Evolutionary conservation across 331 rosid species (phyloP), one percentile per base, ranked within the genome.

Genomic region (Acacia concinna): DNA sequence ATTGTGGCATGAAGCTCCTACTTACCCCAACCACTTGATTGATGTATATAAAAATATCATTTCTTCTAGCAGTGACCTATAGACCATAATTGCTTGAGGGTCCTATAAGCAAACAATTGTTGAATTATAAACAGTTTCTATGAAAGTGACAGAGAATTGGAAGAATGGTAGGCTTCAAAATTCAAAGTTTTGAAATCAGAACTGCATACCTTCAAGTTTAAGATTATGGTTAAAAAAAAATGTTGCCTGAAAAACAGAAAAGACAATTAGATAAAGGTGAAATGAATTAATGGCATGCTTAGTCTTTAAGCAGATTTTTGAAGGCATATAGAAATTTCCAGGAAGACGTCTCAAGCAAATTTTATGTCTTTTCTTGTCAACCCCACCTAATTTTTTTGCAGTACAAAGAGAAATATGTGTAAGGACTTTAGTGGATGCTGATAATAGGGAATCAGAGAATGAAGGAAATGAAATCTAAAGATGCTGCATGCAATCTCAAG

Each of bases 271-370:
- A 75, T 38, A 62, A 76, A 79, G 71, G 47, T 49, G 75, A 40
- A 41, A 25, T 78, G 63, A 74, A 34, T 17, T 70, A 82, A 76
- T 44, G 83, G 40, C 71, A 77, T 43, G 25, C 38, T 81, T 13
- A 74, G 40, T 32, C 20, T 30, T 57, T 60, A 81, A 74, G 5
- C 32, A 74, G 62, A 44, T 62, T 54, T 54, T 21, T 51, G 63
- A 76, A 81, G 43, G 52, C 5, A 57, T 28, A 70, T 20, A 83
- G 89, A 87, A 89, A 87, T 84, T 84, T 82, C 86, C 51, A 44
- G 67, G 81, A 77, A 71, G 70, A 52, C 70, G 74, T 49, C 78
- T 64, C 75, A 73, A 73, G 47, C 64, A 14, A 23, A 47, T 63
- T 41, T 28, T 21, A 4, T 75, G 23, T 76, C n/a, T 30, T 31